A percentile compares a stretch with the other conserved stretches of the same genome.
Evolutionary conservation across 192 early-diverging fungal species (phyloP).

Genomic region (Coemansia sp.): DNA sequence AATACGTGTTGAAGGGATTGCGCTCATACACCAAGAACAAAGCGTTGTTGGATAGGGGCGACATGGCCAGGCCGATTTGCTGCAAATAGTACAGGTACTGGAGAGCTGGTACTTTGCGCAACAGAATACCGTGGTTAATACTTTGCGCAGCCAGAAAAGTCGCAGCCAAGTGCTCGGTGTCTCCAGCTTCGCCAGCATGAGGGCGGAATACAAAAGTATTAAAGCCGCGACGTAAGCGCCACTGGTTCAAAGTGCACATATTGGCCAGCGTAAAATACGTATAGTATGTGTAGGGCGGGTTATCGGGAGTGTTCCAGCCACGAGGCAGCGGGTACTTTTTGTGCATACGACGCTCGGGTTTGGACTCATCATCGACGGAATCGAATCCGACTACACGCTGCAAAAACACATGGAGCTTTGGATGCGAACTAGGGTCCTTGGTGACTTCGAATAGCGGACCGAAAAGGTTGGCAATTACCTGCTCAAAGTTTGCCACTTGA

Average conservation of each 20-base stretch:
- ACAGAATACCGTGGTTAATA: slow-evolving; percentile 91
- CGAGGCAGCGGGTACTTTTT: slow-evolving; percentile 77
- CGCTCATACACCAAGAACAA: slow-evolving; percentile 92
- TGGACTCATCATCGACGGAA: slow-evolving; percentile 93
- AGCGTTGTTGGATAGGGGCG: slow-evolving; percentile 95
- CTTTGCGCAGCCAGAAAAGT: slow-evolving; percentile 86
- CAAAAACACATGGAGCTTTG: slow-evolving; percentile 90
- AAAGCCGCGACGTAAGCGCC: slow-evolving; percentile 73
- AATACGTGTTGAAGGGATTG: slow-evolving; percentile 89
- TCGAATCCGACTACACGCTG: slow-evolving; percentile 96
- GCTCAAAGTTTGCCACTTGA: slow-evolving; percentile 71
- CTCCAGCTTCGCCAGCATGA: slow-evolving; percentile 94
- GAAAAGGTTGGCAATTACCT: slow-evolving; percentile 82
- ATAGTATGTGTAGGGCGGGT: slow-evolving; percentile 96
- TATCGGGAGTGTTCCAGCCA: slow-evolving; percentile 62
- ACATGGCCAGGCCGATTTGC: slow-evolving; percentile 97
- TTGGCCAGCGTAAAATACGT: slow-evolving; percentile 93
- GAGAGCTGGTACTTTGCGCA: slow-evolving; percentile 92
- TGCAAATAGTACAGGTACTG: slow-evolving; percentile 96
- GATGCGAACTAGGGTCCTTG: slow-evolving; percentile 79
- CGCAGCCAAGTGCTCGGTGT: slow-evolving; percentile 90
- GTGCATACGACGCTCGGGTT: slow-evolving; percentile 80
- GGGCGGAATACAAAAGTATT: slow-evolving; percentile 95
- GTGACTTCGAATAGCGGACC: slow-evolving; percentile 93
- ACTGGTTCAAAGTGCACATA: slow-evolving; percentile 79